Conservation (phyloP, 2,329 filamentous ascomycete species). For the Xylariales sp. region DNA sequence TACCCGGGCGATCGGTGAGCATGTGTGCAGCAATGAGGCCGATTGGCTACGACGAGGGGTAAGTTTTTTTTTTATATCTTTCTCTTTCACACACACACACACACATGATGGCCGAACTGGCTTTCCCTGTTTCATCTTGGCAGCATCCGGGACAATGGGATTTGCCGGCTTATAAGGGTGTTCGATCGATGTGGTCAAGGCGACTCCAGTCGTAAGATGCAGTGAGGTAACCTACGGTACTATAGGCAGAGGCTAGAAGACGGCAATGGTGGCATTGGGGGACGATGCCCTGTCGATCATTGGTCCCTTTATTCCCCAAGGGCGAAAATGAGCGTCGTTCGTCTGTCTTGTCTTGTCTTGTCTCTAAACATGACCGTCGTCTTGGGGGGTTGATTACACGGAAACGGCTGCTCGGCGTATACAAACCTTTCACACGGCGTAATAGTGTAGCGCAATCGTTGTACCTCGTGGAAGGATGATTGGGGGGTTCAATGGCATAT, state of each 20-base stretch:
- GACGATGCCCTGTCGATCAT: neutral
- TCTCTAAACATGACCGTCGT: neutral
- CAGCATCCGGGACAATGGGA: neutral
- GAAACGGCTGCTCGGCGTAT: slow-evolving; percentile 29
- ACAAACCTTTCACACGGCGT: slow-evolving; percentile 4
- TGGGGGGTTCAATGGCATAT: slow-evolving; percentile 3
- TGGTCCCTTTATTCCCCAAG: neutral
- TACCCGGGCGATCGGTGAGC: slow-evolving; percentile 28
- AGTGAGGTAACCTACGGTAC: too few relatives aligned
- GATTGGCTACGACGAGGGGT: slow-evolving; percentile 11
- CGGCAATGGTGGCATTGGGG: neutral
- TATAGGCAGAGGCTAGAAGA: neutral
- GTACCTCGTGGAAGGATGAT: neutral
- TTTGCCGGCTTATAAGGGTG: slow-evolving; percentile 6
- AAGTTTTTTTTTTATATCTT: neutral
- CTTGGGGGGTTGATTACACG: slow-evolving; percentile 18
- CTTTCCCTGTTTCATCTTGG: slow-evolving; percentile 22
- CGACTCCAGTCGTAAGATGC: neutral
- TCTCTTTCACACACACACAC: too few relatives aligned
- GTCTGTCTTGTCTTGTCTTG: neutral
- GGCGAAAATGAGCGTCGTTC: neutral
- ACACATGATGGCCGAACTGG: neutral
- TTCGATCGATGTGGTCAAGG: neutral
- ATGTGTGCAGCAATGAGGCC: slow-evolving; percentile 10
- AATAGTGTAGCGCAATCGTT: neutral